Evolutionary conservation across 306 rosid species (phyloP), one percentile per base, ranked within the genome.

Genomic region (Ormosia emarginata): DNA sequence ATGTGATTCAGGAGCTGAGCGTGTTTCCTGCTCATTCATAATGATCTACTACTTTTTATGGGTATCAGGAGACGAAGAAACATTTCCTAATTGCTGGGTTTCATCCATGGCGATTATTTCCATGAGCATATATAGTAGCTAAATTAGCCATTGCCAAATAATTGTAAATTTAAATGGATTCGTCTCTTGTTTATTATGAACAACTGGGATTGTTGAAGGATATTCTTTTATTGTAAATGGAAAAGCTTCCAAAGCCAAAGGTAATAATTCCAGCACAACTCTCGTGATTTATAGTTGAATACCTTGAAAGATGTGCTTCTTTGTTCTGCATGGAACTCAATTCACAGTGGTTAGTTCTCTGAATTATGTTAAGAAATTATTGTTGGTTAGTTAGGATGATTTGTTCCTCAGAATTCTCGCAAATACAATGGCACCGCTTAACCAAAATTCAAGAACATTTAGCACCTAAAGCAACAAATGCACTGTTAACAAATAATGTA

Each of bases 1-100:
- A 83, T 29, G 86, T 91, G 74, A 81, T 92, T 58, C 82, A 84
- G 84, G 94, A 93, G 87, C 84, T 95, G 0, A 71, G 74, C 34
- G 52, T 53, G 67, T 67, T 74, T 33, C 77, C 87, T 18, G 59
- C 80, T 61, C 66, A 79, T 64, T 74, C 53, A 30, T 82, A 44
- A 61, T 74, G 55, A 69, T 74, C 18, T 63, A 7, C 79, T 71
- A 37, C 74, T 75, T 65, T 47, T 72, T 43, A 43, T 24, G 47
- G 67, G 34, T 44, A 70, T 12, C 0, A n/a, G 29, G 74, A 71
- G 71, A 55, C 34, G 7, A 36, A 76, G 70, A 40, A 63, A 43
- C 49, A 40, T 61, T 36, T 29, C 74, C 32, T 37, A 18, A 61
- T 64, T 47, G 74, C 15, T 14, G 30, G 13, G 61, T 66, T 71